These are phyloP conservation scores for Diplodia corticola DNA, from an alignment of 2,329 filamentous ascomycete genomes.

Conservation along the genomic window DNA sequence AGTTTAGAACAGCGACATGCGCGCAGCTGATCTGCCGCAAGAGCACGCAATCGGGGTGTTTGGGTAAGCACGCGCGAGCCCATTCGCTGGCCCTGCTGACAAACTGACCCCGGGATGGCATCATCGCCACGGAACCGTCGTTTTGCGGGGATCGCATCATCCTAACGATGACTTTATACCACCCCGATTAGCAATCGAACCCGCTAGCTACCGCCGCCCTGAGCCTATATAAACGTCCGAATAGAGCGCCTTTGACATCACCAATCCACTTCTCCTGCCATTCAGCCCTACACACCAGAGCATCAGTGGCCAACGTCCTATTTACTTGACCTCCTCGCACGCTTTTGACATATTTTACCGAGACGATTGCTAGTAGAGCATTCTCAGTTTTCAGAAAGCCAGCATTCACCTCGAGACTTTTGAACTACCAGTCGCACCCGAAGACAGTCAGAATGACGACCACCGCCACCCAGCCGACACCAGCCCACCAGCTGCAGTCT, in stretches of 20 bases:
- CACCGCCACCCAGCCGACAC: slow-evolving; percentile 43
- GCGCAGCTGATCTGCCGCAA: slow-evolving; percentile 12
- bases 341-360: neutral
- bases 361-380: neutral
- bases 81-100: slow-evolving; percentile 16
- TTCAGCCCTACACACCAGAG: neutral
- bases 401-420: too few species aligned
- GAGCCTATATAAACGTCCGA: slow-evolving; percentile 2
- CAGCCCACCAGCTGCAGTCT: slow-evolving; percentile 44
- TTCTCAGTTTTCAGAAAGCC: neutral
- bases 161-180: slow-evolving; percentile 10
- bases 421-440: neutral
- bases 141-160: slow-evolving; percentile 19
- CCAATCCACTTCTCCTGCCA: neutral
- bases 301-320: neutral
- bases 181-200: slow-evolving; percentile 11
- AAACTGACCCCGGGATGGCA: slow-evolving; percentile 19
- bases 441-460: slow-evolving; percentile 43
- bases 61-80: slow-evolving; percentile 11
- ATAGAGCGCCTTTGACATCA: slow-evolving; percentile 11
- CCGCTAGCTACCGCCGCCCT: neutral
- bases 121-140: slow-evolving; percentile 16
- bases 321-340: neutral
- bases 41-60: slow-evolving; percentile 22
- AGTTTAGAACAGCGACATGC: slow-evolving; percentile 1